Percentiles rank a stretch among this genome's conserved stretches.
These are phyloP conservation scores for Fusarium sp. DNA, from an alignment of 2,329 filamentous ascomycete species.

Conservation along the genomic window DNA sequence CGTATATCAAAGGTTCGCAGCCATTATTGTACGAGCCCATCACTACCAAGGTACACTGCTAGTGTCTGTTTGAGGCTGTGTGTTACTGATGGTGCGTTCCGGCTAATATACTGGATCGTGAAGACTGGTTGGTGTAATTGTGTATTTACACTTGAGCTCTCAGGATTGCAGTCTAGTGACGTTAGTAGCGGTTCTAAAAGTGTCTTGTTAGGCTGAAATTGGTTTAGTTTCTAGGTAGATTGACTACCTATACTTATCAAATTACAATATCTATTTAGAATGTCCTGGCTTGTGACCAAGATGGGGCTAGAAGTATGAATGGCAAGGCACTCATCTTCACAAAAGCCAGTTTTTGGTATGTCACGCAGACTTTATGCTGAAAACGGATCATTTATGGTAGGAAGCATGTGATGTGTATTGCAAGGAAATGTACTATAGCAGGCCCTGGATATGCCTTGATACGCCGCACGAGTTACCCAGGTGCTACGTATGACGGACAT, in stretches of 20 bases:
- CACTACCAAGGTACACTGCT: neutral
- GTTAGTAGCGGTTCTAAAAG: neutral
- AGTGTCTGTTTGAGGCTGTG: slow-evolving; percentile 4
- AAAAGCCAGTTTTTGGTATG: neutral
- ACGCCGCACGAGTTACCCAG: no score
- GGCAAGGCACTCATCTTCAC: neutral
- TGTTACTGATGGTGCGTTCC: slow-evolving; percentile 5
- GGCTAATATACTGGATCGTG: slow-evolving; percentile 12
- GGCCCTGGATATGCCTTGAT: neutral
- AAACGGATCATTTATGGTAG: neutral
- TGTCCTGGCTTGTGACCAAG: neutral
- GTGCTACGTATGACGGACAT: neutral
- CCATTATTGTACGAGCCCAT: neutral
- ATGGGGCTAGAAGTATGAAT: neutral
- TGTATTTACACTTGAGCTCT: slow-evolving; percentile 1
- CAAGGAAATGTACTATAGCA: neutral
- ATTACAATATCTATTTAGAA: neutral
- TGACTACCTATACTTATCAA: neutral
- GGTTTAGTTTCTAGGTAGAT: neutral
- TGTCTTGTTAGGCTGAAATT: neutral
- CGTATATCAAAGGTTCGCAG: neutral
- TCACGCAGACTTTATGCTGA: neutral
- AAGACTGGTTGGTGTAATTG: neutral
- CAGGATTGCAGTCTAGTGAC: neutral
- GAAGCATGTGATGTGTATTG: neutral